Conservation (phyloP, 2,329 filamentous ascomycete genomes). For the Cladophialophora carrionii region DNA sequence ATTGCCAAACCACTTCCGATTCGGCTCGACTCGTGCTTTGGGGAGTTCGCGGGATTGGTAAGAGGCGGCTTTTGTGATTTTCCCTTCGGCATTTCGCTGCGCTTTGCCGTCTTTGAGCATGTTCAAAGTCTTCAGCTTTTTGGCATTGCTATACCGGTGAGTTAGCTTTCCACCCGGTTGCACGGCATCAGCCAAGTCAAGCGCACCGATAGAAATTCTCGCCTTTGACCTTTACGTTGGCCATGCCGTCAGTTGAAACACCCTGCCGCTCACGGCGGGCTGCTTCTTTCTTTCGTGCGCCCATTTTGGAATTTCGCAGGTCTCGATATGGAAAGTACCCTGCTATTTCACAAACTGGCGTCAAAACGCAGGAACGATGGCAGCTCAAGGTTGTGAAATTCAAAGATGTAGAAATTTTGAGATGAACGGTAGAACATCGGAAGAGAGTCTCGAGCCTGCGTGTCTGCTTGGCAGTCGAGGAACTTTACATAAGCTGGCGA, state of each 20-base stretch:
- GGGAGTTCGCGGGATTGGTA: constrained; percentile 84
- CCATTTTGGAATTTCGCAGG: constrained; percentile 61
- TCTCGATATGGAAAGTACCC: not conserved
- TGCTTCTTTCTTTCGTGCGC: constrained; percentile 88
- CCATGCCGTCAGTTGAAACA: constrained; percentile 82
- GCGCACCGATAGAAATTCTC: constrained; percentile 93
- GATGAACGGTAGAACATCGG: not conserved
- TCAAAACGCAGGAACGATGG: not conserved
- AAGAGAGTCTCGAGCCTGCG: not conserved
- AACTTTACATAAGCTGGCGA: not conserved
- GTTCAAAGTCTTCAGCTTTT: constrained; percentile 85
- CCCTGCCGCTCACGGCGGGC: constrained; percentile 81
- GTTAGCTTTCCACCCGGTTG: constrained; percentile 20
- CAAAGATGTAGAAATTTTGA: not conserved
- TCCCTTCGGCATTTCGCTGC: constrained; percentile 77
- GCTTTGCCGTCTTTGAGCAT: constrained; percentile 88
- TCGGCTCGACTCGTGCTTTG: constrained; percentile 86
- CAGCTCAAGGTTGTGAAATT: not conserved
- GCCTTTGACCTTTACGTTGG: constrained; percentile 89
- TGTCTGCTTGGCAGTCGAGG: not conserved
- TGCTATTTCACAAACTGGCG: not conserved
- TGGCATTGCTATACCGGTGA: constrained; percentile 61
- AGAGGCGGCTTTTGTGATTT: constrained; percentile 79
- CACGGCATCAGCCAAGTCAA: constrained; percentile 8
- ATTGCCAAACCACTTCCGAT: constrained; percentile 97